Evolutionary conservation across 1,284 basidiomycete genomes (phyloP).

Genomic region (Phellopilus nigrolimitatus): DNA sequence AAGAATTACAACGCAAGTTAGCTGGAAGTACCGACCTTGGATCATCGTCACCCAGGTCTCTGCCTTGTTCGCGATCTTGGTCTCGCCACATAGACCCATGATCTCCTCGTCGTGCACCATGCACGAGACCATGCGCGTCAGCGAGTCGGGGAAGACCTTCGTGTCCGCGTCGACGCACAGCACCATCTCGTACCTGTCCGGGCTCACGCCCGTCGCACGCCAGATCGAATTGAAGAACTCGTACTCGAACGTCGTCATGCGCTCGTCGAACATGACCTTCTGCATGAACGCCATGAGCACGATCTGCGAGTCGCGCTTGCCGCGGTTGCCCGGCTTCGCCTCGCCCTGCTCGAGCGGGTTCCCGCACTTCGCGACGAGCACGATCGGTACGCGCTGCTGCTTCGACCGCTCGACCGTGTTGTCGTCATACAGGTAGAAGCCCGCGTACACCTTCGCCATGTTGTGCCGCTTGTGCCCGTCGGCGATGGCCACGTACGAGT

Average conservation of each 20-base stretch:
- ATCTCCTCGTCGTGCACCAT: slow-evolving; percentile 96
- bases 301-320: slow-evolving; percentile 98
- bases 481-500: slow-evolving; percentile 97
- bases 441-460: slow-evolving; percentile 98
- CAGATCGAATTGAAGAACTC: slow-evolving; percentile 99
- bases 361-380: slow-evolving; percentile 91
- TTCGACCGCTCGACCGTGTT: slow-evolving; percentile 89
- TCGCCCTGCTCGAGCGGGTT: slow-evolving; percentile 88
- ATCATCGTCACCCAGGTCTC: slow-evolving; percentile 99
- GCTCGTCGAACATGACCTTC: slow-evolving; percentile 99
- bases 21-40: slow-evolving; percentile 63
- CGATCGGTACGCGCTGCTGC: slow-evolving; percentile 94
- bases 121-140: slow-evolving; percentile 89
- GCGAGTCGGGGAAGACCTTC: slow-evolving; percentile 92
- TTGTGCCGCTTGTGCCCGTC: slow-evolving; percentile 99
- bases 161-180: slow-evolving; percentile 99
- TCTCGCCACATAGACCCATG: slow-evolving; percentile 99
- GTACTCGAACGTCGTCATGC: slow-evolving; percentile 99
- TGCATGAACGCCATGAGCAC: slow-evolving; percentile 97
- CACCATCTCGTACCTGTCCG: slow-evolving; percentile 94
- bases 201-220: slow-evolving; percentile 91
- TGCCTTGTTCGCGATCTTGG: slow-evolving; percentile 97
- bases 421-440: slow-evolving; percentile 96
- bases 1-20: slow-evolving; percentile 1
- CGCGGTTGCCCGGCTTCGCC: slow-evolving; percentile 95